Conservation (phyloP, 345 rosid genomes). For the Eucalyptus regnans region DNA sequence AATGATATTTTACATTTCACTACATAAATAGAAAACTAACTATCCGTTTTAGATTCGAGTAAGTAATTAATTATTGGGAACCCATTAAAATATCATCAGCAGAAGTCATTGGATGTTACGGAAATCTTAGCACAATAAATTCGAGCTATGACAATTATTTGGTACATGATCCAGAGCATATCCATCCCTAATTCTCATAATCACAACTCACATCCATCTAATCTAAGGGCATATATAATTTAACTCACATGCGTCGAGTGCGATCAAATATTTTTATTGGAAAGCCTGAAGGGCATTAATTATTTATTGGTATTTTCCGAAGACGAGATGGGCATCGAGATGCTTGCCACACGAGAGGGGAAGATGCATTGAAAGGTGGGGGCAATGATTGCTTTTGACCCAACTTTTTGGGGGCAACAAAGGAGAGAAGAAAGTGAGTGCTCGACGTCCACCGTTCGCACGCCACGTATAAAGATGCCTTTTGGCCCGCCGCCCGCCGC, state of each 20-base stretch:
- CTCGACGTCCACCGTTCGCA: not conserved
- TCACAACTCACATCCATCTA: not conserved
- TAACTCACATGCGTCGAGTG: not conserved
- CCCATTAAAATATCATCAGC: not conserved
- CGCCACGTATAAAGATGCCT: not conserved
- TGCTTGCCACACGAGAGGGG: not conserved
- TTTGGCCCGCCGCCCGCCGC: not conserved
- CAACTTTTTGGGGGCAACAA: not conserved
- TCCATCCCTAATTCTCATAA: not conserved
- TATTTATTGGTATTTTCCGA: not conserved
- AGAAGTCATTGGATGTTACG: not conserved
- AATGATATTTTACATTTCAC: not conserved
- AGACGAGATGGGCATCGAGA: not conserved
- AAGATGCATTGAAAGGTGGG: not conserved
- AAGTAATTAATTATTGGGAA: not conserved
- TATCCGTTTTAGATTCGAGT: rapidly evolving
- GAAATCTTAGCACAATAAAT: not conserved
- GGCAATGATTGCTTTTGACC: not conserved
- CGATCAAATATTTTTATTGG: not conserved
- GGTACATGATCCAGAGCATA: not conserved
- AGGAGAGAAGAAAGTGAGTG: not conserved
- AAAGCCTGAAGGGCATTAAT: not conserved
- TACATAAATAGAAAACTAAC: not conserved
- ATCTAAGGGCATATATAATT: not conserved
- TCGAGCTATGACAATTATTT: not conserved